Evolutionary conservation across 2,329 filamentous ascomycete species (phyloP), one percentile per base, ranked within the genome.

Genomic region (Xylaria sp.): DNA sequence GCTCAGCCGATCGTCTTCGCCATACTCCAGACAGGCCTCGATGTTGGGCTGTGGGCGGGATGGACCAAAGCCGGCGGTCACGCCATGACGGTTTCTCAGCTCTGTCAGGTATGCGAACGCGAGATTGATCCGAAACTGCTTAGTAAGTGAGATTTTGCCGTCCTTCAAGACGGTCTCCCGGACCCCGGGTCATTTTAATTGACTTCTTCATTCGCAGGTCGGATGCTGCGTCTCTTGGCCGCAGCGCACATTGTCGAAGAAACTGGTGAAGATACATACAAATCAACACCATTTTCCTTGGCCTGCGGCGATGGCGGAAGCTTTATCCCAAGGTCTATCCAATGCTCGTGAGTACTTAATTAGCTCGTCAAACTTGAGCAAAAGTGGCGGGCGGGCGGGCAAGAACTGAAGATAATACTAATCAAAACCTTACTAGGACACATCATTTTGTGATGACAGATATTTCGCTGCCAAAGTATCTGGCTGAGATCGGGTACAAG

Each of bases 231-330:
- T 38, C 70, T 74, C 28, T 42, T 75, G 36, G 68, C 67, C 23
- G 72, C 74, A n/a, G 66, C 70, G 36, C 68, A 71, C 23, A 64
- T 75, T 40, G 63, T 77, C 17, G 65, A 72, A 46, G 75, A 78
- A 69, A 59, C 69, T 7, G 74, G 68, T 13, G 62, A 74, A 58
- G 75, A 77, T 51, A 66, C 67, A 28, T 78, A 74, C 36, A 73
- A 74, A 20, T 72, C 74, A 40, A 79, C 76, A 11, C 63, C 65
- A 1, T 74, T 77, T 59, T 76, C 77, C 3, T 71, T 75, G 6
- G 69, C 74, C 1, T 63, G 78, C n/a, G 74, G 74, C 5, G 71
- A 76, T 44, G 65, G 73, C 7, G 71, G 71, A 56, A 76, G 73
- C 46, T 72, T 66, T 15, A 71, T 76, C 63, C 72, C 70, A 5